Conservation (phyloP, 257 asterid genomes). For the Ophiorrhiza pumila region DNA sequence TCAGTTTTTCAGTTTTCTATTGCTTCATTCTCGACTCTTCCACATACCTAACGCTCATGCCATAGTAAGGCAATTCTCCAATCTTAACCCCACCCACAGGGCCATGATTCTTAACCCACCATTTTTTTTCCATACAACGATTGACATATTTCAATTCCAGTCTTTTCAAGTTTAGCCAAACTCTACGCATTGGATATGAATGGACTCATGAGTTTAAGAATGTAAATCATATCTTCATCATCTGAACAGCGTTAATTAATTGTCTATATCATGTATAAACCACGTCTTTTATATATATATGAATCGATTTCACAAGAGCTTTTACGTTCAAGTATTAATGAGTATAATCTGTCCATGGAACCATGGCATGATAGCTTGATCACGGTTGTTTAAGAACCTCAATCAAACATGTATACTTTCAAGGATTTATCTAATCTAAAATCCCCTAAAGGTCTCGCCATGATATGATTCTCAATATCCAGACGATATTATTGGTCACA, state of each 20-base stretch:
- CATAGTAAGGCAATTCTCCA: background rate
- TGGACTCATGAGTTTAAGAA: conserved; percentile 10
- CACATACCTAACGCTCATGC: conserved; percentile 12
- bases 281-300: too few species aligned
- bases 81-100: background rate
- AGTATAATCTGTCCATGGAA: background rate
- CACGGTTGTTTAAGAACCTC: background rate
- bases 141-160: conserved; percentile 1
- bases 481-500: background rate
- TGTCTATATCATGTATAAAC: too few species aligned
- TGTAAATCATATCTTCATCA: background rate
- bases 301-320: too few species aligned
- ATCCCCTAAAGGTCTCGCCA: background rate
- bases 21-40: conserved; percentile 9
- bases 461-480: conserved; percentile 4
- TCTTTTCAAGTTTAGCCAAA: conserved; percentile 5
- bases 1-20: conserved; percentile 11
- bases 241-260: too few species aligned
- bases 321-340: background rate
- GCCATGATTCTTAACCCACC: conserved; percentile 8
- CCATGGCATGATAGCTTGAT: background rate
- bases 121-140: background rate
- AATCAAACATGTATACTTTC: background rate
- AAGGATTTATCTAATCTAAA: background rate
- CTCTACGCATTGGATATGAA: conserved; percentile 1